phyloP scores from a whole-genome alignment of 176 grass and related monocot genomes.

The Elaeis guineensis region DNA sequence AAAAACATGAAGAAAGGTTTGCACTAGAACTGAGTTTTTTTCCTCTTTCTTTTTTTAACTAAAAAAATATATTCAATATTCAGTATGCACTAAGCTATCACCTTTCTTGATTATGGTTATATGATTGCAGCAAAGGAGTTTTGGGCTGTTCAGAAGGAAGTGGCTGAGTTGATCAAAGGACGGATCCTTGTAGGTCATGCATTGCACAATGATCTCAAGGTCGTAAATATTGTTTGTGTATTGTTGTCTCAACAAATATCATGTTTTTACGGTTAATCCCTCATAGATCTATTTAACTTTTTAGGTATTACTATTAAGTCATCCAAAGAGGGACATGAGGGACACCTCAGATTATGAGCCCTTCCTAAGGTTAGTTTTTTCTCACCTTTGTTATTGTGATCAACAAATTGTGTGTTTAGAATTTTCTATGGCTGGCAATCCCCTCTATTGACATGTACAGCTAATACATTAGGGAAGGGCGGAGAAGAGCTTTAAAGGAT shows the following conservation, averaged over 20 bases:
- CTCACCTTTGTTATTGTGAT: background rate
- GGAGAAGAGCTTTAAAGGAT: constrained; percentile 63
- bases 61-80: no score
- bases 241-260: no score
- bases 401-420: constrained; percentile 3
- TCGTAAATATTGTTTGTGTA: constrained; percentile 3
- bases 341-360: constrained; percentile 84
- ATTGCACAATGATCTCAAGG: constrained; percentile 98
- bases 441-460: constrained; percentile 14
- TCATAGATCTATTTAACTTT: constrained; percentile 2
- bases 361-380: constrained; percentile 50
- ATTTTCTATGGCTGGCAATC: constrained; percentile 14
- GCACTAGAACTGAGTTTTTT: background rate
- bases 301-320: constrained; percentile 70
- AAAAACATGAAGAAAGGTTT: constrained; percentile 92
- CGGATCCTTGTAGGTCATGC: constrained; percentile 82
- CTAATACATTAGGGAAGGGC: constrained; percentile 41
- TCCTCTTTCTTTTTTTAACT: background rate
- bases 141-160: constrained; percentile 50
- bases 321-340: constrained; percentile 76
- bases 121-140: constrained; percentile 67
- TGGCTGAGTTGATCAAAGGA: constrained; percentile 86
- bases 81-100: background rate
- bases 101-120: constrained; percentile 20
- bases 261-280: background rate